Evolutionary conservation across 768 basidiomycete species (phyloP).

Genomic region (Cyclocybe cylindracea): DNA sequence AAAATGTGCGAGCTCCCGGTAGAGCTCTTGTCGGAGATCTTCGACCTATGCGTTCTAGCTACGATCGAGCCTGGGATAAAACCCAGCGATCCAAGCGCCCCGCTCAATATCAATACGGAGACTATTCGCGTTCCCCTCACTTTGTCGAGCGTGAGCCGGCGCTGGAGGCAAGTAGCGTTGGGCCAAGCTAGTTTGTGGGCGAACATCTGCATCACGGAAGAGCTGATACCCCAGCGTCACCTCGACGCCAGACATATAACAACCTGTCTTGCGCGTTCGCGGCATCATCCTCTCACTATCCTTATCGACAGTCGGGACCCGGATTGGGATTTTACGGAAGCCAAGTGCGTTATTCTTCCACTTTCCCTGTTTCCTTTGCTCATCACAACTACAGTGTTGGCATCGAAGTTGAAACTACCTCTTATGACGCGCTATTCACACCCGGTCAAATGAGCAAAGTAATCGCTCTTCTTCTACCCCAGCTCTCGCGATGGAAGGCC

Average conservation of each 20-base stretch:
- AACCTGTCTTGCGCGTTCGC: constrained; percentile 47
- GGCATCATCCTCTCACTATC: constrained; percentile 51
- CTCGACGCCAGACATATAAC: constrained; percentile 33
- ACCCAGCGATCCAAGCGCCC: constrained; percentile 18
- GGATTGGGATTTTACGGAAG: constrained; percentile 58
- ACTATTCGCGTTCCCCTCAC: constrained; percentile 45
- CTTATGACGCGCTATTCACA: constrained; percentile 38
- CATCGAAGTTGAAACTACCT: constrained; percentile 22
- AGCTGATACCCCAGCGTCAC: constrained; percentile 28
- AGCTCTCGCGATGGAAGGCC: constrained; percentile 53
- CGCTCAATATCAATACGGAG: constrained; percentile 36
- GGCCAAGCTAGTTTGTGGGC: constrained; percentile 56
- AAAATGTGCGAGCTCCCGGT: constrained; percentile 50
- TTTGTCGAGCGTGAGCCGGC: constrained; percentile 48
- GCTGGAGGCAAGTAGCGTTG: constrained; percentile 54
- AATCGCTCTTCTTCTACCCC: constrained; percentile 50
- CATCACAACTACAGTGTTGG: constrained; percentile 23
- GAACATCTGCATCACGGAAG: constrained; percentile 49
- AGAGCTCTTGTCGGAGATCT: constrained; percentile 60
- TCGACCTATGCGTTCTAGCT: constrained; percentile 45
- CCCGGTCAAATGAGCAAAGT: constrained; percentile 45
- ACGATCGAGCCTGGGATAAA: constrained; percentile 10
- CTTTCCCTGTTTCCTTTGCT: background rate
- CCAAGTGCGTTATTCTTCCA: constrained; percentile 35
- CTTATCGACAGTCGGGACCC: constrained; percentile 60